Conservation (phyloP, 306 rosid genomes). For the Astragalus glycyphyllos region DNA sequence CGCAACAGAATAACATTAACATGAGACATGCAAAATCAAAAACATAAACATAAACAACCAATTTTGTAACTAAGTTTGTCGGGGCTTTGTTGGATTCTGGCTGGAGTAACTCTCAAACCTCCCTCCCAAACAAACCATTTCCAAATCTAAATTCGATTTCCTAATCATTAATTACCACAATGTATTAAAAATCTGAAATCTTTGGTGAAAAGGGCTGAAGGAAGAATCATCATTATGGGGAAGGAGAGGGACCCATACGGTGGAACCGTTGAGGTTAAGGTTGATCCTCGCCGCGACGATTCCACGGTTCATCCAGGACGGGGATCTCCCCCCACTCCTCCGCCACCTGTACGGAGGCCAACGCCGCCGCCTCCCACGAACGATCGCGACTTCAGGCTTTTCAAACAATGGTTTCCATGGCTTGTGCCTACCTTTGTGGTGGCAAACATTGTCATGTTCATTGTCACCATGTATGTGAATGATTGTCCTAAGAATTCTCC, state of each 20-base stretch:
- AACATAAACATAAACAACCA: not conserved
- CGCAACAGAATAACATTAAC: not conserved
- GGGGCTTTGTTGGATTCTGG: slow-evolving; percentile 32
- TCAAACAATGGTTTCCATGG: slow-evolving; percentile 73
- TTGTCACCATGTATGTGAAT: slow-evolving; percentile 63
- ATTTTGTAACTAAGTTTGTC: slow-evolving; percentile 4
- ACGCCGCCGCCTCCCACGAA: not conserved
- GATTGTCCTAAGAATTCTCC: slow-evolving; percentile 63
- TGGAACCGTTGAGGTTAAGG: slow-evolving; percentile 51
- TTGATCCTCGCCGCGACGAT: slow-evolving; percentile 51
- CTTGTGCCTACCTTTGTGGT: slow-evolving; percentile 72
- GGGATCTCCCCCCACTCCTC: slow-evolving; percentile 32
- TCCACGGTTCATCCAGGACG: slow-evolving; percentile 42
- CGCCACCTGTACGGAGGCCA: slow-evolving; percentile 5
- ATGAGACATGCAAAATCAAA: not conserved
- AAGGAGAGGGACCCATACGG: slow-evolving; percentile 47
- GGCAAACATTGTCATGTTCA: slow-evolving; percentile 59
- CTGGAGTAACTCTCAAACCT: not conserved
- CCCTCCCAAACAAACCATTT: not conserved
- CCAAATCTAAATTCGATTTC: not conserved
- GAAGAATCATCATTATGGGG: slow-evolving; percentile 46
- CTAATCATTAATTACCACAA: not conserved
- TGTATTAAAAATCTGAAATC: slow-evolving; percentile 46
- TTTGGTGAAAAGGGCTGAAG: not conserved
- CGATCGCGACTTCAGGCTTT: slow-evolving; percentile 49